Base-by-base conservation (phyloP, 305 asterid genomes). In the Fraxinus greggii region DNA sequence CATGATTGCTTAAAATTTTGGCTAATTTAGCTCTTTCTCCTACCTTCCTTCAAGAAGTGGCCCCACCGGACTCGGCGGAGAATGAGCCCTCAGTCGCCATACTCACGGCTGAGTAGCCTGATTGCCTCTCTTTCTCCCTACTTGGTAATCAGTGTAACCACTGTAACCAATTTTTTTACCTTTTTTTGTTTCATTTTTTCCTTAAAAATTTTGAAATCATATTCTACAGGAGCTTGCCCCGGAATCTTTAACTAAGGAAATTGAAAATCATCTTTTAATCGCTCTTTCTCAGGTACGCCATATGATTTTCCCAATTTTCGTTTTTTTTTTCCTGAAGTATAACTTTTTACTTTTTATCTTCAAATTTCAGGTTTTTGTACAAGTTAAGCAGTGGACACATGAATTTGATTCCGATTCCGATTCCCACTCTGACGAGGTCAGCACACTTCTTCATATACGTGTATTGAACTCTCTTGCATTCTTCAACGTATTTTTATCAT, bases 271-370 rank as follows among this genome's bases (percentile, higher is more conserved):
- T 23, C 87, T 94, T 61, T 90, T 93, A 81, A 86, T 92, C 65
- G 84, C 91, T 76, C 93, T 95, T 59, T 95, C 98, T 40, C 88
- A 92, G 93, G 98, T 86, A 81, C 31, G 45, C 59, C 24, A 70
- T 59, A 76, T 69, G 81, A 63, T 1, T 13, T 33, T 28, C 33
- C 33, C 74, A 33, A n/a, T 61, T 42, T 77, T 56, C 24, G 19
- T 69, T 65, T 69, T 65, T n/a, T 63, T 32, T 45, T 78, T 51
- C 31, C 15, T 65, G 45, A 31, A 67, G 5, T 2, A n/a, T n/a
- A 75, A 36, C 13, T 75, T 74, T 56, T 75, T 42, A 17, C 42
- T 26, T 24, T 5, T 15, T 19, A 33, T 56, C 24, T 51, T 59
- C 70, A 28, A 23, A 65, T 40, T 86, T 81, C 83, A 92, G 98